Base-by-base conservation (phyloP, 2,329 filamentous ascomycete species). In the Chrysoporthe cubensis region DNA sequence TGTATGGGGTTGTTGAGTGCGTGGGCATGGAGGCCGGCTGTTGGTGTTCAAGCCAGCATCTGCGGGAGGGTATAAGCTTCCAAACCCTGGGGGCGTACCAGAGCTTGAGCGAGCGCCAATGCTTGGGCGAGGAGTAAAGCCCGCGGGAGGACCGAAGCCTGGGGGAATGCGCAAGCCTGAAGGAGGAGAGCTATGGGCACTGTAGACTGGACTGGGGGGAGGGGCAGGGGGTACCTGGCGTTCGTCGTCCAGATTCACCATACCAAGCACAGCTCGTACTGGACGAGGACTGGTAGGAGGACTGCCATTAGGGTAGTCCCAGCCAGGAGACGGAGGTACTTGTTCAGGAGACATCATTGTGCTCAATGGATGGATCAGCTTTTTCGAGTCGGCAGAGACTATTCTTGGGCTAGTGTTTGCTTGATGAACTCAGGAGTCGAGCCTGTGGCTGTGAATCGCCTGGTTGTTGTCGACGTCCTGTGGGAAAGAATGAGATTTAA, bases 81-180 rank as follows among this genome's bases (percentile, higher is more conserved):
- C 34, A 9, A 66, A 66, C 18, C 58, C 58, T 57, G 64, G 48
- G 14, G 26, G 26, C 26, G 26, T 26, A 26, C 26, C 26, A 26
- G 26, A 26, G 26, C 26, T 26, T 26, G 26, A 26, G 2, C 2
- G 26, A 26, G 26, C 26, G 26, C 26, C 26, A 26, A 26, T 26
- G 26, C 26, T 26, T 26, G 26, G 26, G 26, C 26, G 26, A 2
- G 26, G 26, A 26, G 26, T 26, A 26, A 26, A 26, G 26, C 26
- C 26, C 26, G 26, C 2, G 26, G 26, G 26, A 26, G 26, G 26
- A 26, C 26, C 26, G 26, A 26, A 26, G 26, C 26, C 26, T 26
- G 26, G 26, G 26, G 26, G 26, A 26, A 26, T 0, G 26, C 26
- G 26, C 26, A 26, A 0, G 26, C 26, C 26, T 26, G 26, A 26